Evolutionary conservation across 352 stramenopile species (phyloP).

Genomic region (Pythium aquatile): DNA sequence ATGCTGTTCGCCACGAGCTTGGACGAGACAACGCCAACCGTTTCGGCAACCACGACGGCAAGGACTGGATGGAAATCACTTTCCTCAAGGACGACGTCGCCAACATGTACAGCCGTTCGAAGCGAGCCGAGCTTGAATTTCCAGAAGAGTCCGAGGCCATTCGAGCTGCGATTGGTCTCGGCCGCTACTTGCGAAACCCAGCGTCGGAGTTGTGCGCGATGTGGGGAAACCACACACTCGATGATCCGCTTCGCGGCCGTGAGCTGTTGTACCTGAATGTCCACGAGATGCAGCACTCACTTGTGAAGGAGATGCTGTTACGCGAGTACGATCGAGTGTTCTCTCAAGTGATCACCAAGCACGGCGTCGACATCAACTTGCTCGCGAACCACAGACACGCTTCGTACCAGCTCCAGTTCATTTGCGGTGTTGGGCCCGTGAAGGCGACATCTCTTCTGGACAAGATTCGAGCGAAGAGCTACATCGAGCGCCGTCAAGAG

Average conservation of each 20-base stretch:
- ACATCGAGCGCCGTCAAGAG: conserved; percentile 84
- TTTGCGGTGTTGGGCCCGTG: conserved; percentile 78
- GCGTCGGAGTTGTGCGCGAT: conserved; percentile 82
- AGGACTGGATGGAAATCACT: conserved; percentile 85
- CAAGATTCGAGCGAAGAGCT: conserved; percentile 82
- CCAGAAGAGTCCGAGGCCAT: conserved; percentile 80
- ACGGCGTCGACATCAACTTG: conserved; percentile 87
- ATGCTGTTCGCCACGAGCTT: conserved; percentile 76
- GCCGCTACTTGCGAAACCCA: conserved; percentile 82
- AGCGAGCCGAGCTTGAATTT: conserved; percentile 81
- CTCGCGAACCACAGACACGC: conserved; percentile 88
- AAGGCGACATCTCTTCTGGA: conserved; percentile 82
- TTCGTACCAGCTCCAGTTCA: conserved; percentile 87
- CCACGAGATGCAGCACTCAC: conserved; percentile 81
- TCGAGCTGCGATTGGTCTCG: conserved; percentile 74
- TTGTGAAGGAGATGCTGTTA: conserved; percentile 83
- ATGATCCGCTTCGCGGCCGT: conserved; percentile 74
- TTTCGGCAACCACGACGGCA: conserved; percentile 73
- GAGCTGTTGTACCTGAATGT: conserved; percentile 87
- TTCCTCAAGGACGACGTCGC: conserved; percentile 88
- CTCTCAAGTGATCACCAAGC: conserved; percentile 84
- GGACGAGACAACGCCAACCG: conserved; percentile 64
- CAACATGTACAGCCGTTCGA: conserved; percentile 87
- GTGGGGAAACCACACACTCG: conserved; percentile 80
- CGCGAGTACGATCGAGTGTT: conserved; percentile 88